Evolutionary conservation across 164 flowering plant genomes (phyloP), one percentile per base, ranked within the genome.

Genomic region (Liriodendron chinense): DNA sequence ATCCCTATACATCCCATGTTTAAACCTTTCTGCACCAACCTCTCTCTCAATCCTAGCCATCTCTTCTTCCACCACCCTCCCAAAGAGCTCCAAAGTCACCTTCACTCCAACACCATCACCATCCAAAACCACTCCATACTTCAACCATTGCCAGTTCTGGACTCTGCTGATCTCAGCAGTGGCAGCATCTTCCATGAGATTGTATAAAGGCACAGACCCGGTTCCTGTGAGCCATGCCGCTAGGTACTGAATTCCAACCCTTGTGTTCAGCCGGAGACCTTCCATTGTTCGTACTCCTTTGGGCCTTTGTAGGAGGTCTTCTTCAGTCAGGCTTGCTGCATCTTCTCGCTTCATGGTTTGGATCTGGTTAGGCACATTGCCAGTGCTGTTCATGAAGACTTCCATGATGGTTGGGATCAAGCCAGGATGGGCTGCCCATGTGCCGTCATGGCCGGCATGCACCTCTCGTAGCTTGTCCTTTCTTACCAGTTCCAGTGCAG

Each of bases 341-440:
- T 89, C 95, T 68, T 89, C 96, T 3, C 92, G 81, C 80, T 83
- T 88, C 76, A 81, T 59, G 57, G 87, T 75, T 53, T 86, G 69
- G 79, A 94, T 94, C 78, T 89, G 98, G 86, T 94, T 86, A 0
- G 90, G 87, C 0, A 79, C 74, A 26, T 78, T 81, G 67, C 88
- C 85, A 92, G 87, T 90, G 88, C 87, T 82, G 80, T 74, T 79
- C 16, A n/a, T 79, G 88, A 94, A 93, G 81, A 87, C 87, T 83
- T 94, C 91, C 85, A 82, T 81, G 82, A 89, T 87, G 61, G 87
- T 81, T 59, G 89, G 90, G 80, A 93, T 91, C 14, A 94, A 81
- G 12, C 96, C 97, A 1, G 98, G 98, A 80, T 94, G 98, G 3
- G 98, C 96, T 61, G 96, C 94, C 98, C 97, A 94, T 5, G 97